Evolutionary conservation across 2,329 filamentous ascomycete species (phyloP), one percentile per base, ranked within the genome.

Genomic region (Penicillium polonicum): DNA sequence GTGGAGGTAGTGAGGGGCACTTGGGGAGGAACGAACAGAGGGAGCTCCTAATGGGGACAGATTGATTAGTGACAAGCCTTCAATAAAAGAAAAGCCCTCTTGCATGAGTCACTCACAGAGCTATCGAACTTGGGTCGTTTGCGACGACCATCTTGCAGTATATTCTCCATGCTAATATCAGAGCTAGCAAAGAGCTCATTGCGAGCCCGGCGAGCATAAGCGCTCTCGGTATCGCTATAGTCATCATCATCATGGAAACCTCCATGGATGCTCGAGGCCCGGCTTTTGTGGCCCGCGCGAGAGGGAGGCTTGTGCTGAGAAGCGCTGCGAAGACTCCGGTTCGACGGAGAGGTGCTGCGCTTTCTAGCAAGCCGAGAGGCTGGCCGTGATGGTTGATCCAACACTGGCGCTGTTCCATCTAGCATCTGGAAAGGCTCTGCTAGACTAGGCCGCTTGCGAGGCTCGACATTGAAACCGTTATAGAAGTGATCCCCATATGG

Each of bases 101-200:
- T n/a, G 42, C 29, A 49, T 21, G 43, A 39, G 58, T 45, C 45
- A 83, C 93, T 87, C 88, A 97, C 93, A 77, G 93, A 97, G 80
- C 93, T 97, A 76, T 97, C 93, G 79, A 88, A 88, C 77, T 96
- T 97, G 69, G 93, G 91, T 71, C 92, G 87, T 82, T 97, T 97
- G 72, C 94, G 88, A 76, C 94, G 88, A 65, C 93, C 92, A 71
- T 95, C 94, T 77, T 97, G 93, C 60, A 99, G 90, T 75, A 99
- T 97, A 74, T 99, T 99, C 68, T 97, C 92, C 66, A 97, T 86
- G 74, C 93, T 97, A 71, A 99, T 99, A 68, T 99, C 94, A 17
- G 94, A 96, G 73, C 91, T 97, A 48, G 91, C 92, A 69, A 96
- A 85, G 64, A 91, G 89, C 69, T 97, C 92, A 64, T 82, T 86